These are phyloP conservation scores for Wickerhamiella lipophila DNA, from an alignment of 805 yeast species.

Conservation along the genomic window DNA sequence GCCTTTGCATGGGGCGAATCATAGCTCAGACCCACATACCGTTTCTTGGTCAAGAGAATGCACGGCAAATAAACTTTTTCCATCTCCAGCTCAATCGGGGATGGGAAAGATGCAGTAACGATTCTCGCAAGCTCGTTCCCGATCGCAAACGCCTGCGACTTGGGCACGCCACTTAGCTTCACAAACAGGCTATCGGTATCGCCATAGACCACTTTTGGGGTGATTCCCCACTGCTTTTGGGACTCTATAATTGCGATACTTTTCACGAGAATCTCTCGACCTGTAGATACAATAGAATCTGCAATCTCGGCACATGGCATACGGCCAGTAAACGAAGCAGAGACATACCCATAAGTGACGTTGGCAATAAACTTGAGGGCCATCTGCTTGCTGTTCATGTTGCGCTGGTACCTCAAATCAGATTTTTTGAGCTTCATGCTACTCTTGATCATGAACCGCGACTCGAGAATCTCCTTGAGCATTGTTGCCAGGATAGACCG, in stretches of 20 bases:
- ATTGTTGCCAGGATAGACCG: slow-evolving; percentile 68
- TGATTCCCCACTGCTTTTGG: slow-evolving; percentile 43
- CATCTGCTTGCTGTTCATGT: slow-evolving; percentile 64
- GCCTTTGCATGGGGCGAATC: slow-evolving; percentile 50
- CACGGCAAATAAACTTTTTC: slow-evolving; percentile 90
- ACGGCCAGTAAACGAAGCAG: slow-evolving; percentile 90
- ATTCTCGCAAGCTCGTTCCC: slow-evolving; percentile 58
- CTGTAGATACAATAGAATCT: slow-evolving; percentile 85
- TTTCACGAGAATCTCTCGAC: slow-evolving; percentile 65
- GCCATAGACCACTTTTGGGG: slow-evolving; percentile 89
- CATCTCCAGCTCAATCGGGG: slow-evolving; percentile 71
- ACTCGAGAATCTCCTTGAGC: slow-evolving; percentile 70
- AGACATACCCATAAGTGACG: slow-evolving; percentile 91
- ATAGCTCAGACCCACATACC: slow-evolving; percentile 81
- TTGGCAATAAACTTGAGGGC: slow-evolving; percentile 86
- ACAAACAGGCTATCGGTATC: slow-evolving; percentile 93
- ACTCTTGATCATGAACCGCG: slow-evolving; percentile 63
- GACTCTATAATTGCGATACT: slow-evolving; percentile 59
- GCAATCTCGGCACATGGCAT: slow-evolving; percentile 97
- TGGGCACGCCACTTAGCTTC: slow-evolving; percentile 70
- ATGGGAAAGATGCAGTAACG: slow-evolving; percentile 57
- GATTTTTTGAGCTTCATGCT: slow-evolving; percentile 44
- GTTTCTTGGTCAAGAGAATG: slow-evolving; percentile 66
- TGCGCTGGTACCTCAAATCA: slow-evolving; percentile 29
- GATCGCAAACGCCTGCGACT: slow-evolving; percentile 59